Base-by-base conservation (phyloP, 2,329 filamentous ascomycete species). In the Fusarium chlamydosporum region DNA sequence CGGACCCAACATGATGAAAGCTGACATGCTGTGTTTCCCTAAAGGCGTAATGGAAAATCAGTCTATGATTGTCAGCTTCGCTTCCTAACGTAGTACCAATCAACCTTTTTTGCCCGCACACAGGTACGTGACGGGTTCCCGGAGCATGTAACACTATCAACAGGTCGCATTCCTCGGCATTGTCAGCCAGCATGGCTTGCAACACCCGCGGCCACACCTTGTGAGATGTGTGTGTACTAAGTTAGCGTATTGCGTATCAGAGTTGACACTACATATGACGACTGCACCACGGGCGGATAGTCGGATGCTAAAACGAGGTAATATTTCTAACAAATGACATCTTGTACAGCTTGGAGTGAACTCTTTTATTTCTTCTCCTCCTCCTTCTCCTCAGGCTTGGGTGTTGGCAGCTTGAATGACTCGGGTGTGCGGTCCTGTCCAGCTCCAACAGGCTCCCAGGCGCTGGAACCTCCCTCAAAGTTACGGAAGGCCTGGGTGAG, bases 401-500 rank as follows among this genome's bases (percentile, higher is more conserved):
- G 92, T 48, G 92, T 97, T 29, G 96, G 96, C 68, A 99, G 85
- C 84, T 97, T 97, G 86, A 98, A 98, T 78, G 81, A 86, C 76
- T 96, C 92, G 29, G 95, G 95, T 76, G 87, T 97, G 78, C 88
- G 87, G 81, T 97, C 89, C 57, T 89, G 81, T 74, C 95, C 95
- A 67, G 87, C 71, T 62, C 86, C 88, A 67, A 91, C 81, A 71
- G 86, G 88, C 83, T 90, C 88, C 88, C 88, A 90, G 15, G 87
- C 87, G 70, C 90, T 89, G 46, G 89, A 89, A 58, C 94, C 93
- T 65, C 94, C 94, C 83, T 97, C 94, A 77, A 99, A 99, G 84
- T 99, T 98, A 75, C 96, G 90, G 89, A 96, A 99, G 9, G 96
- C 96, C 82, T 99, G 96, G 15, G 96, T 98, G 81, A 99, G 88